Conservation (phyloP, 352 stramenopile species). For the Blastocystis sp. region DNA sequence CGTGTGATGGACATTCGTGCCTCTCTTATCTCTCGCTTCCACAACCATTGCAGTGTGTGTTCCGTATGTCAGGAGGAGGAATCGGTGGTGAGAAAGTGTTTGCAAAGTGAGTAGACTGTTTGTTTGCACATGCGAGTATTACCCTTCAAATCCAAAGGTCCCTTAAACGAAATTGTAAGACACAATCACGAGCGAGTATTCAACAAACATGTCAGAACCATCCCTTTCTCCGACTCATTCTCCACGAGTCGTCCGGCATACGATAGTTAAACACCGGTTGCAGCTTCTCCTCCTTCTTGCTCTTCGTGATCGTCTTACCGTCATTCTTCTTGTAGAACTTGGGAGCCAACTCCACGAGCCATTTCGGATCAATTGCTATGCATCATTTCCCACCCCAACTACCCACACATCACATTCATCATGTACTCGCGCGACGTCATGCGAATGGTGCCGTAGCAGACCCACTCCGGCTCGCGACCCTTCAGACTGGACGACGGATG, state of each 20-base stretch:
- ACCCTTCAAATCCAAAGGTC: too few relatives aligned
- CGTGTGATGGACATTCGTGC: background rate
- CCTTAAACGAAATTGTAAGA: too few relatives aligned
- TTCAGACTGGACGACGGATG: slow-evolving; percentile 29
- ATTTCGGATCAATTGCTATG: slow-evolving; percentile 91
- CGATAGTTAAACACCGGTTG: slow-evolving; percentile 94
- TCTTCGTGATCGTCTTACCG: slow-evolving; percentile 88
- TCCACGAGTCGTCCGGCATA: slow-evolving; percentile 88
- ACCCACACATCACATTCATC: slow-evolving; percentile 84
- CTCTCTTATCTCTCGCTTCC: background rate
- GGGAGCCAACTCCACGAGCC: slow-evolving; percentile 89
- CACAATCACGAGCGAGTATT: too few relatives aligned
- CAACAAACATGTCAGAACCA: slow-evolving; percentile 10
- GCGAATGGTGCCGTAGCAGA: slow-evolving; percentile 94
- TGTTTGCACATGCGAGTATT: too few relatives aligned
- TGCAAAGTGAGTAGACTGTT: too few relatives aligned
- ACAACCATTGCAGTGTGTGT: background rate
- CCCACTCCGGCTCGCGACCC: slow-evolving; percentile 56
- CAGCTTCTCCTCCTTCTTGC: slow-evolving; percentile 97
- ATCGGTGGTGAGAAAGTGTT: background rate
- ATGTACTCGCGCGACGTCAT: slow-evolving; percentile 95
- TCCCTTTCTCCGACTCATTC: slow-evolving; percentile 51
- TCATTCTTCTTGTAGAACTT: slow-evolving; percentile 90
- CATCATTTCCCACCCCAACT: background rate
- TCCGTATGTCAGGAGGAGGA: background rate